These are phyloP conservation scores for Paecilomyces formosus DNA, from an alignment of 2,329 filamentous ascomycete genomes.

Conservation along the genomic window DNA sequence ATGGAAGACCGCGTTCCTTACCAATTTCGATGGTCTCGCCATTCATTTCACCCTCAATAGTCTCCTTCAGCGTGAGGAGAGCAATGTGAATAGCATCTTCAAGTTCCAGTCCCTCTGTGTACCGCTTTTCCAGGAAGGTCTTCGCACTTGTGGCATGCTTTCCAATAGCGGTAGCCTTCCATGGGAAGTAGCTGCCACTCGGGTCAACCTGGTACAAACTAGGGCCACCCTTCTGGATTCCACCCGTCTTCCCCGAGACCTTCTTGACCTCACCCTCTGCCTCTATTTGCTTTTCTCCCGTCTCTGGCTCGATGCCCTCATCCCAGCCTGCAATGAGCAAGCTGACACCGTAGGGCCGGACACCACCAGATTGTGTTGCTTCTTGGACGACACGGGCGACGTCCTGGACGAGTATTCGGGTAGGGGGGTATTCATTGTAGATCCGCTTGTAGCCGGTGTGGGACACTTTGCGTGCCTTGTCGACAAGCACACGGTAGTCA, in stretches of 20 bases:
- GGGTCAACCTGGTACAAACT: slow-evolving; percentile 99
- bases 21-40: slow-evolving; percentile 98
- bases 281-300: slow-evolving; percentile 49
- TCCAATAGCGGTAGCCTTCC: slow-evolving; percentile 98
- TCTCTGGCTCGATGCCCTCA: slow-evolving; percentile 86
- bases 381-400: slow-evolving; percentile 98
- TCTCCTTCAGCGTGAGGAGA: slow-evolving; percentile 94
- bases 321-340: slow-evolving; percentile 96
- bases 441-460: slow-evolving; percentile 99
- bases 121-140: slow-evolving; percentile 98
- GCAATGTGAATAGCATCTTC: slow-evolving; percentile 99
- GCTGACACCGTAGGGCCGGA: slow-evolving; percentile 92
- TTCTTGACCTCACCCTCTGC: slow-evolving; percentile 60
- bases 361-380: slow-evolving; percentile 95
- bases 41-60: slow-evolving; percentile 98
- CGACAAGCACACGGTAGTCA: slow-evolving; percentile 94
- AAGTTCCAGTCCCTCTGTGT: slow-evolving; percentile 91
- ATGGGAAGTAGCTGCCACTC: slow-evolving; percentile 97
- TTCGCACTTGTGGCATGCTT: slow-evolving; percentile 98
- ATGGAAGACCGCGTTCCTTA: slow-evolving; percentile 36
- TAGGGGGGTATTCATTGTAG: slow-evolving; percentile 99
- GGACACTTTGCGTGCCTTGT: slow-evolving; percentile 95
- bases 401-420: slow-evolving; percentile 97
- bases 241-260: slow-evolving; percentile 78
- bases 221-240: slow-evolving; percentile 89